A percentile compares a stretch with the other conserved stretches of the same genome.
These are phyloP conservation scores for Pachysandra terminalis DNA, from an alignment of 164 flowering plant genomes.

Conservation along the genomic window DNA sequence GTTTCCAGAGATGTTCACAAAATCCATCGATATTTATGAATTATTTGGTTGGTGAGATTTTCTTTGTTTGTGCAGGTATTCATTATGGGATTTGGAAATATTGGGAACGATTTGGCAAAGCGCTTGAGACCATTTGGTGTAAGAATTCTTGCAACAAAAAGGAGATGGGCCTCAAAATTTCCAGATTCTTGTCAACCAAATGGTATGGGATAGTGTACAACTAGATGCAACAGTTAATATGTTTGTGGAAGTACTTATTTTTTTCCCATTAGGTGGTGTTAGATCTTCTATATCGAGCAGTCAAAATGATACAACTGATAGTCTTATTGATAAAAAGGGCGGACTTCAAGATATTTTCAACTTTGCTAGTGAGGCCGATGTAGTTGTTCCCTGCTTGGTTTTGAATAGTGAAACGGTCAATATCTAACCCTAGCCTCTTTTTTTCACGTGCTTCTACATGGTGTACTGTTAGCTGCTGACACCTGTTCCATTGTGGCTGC, in stretches of 20 bases:
- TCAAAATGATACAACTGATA: slow-evolving; percentile 26
- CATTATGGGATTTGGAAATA: slow-evolving; percentile 84
- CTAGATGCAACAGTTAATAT: not conserved
- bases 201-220: slow-evolving; percentile 28
- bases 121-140: slow-evolving; percentile 87
- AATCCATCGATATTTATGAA: not conserved
- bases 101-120: slow-evolving; percentile 79
- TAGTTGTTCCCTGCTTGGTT: slow-evolving; percentile 69
- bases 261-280: slow-evolving; percentile 11
- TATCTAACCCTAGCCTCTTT: slow-evolving; percentile 1
- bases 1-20: not conserved
- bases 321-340: slow-evolving; percentile 79
- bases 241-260: slow-evolving; percentile 3
- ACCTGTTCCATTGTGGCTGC: slow-evolving; percentile 2
- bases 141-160: slow-evolving; percentile 77
- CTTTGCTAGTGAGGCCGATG: slow-evolving; percentile 77
- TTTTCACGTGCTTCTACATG: not conserved
- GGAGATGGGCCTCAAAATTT: slow-evolving; percentile 54
- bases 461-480: slow-evolving; percentile 3
- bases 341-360: slow-evolving; percentile 51
- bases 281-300: slow-evolving; percentile 18
- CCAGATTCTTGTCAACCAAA: slow-evolving; percentile 21
- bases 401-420: slow-evolving; percentile 72
- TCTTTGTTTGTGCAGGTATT: slow-evolving; percentile 53
- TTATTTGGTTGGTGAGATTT: not conserved